Percentiles rank a stretch among this genome's conserved stretches.
phyloP scores from a whole-genome alignment of 2,329 filamentous ascomycete species.

The Thielaviopsis populi region DNA sequence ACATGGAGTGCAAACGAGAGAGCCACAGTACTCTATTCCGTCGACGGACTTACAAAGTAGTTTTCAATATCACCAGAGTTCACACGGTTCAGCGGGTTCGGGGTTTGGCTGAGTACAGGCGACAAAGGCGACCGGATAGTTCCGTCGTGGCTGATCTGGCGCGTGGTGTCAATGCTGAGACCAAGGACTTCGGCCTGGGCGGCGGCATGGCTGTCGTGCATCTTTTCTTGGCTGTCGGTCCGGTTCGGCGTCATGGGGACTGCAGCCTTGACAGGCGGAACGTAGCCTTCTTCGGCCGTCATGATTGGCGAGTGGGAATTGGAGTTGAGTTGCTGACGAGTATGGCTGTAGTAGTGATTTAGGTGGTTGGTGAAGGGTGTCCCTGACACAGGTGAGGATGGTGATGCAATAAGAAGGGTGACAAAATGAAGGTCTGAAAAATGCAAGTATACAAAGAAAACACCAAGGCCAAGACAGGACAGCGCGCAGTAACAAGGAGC shows the following conservation, averaged over 20 bases:
- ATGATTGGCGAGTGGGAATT: neutral
- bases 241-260: constrained; percentile 4
- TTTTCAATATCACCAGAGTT: constrained; percentile 18
- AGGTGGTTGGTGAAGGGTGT: neutral
- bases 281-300: constrained; percentile 14
- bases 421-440: neutral
- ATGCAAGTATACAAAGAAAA: neutral
- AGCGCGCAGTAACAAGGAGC: neutral
- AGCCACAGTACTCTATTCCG: neutral
- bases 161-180: constrained; percentile 13
- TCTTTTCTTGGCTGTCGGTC: constrained; percentile 10
- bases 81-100: constrained; percentile 13
- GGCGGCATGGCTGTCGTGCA: constrained; percentile 10
- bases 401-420: neutral
- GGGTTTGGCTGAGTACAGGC: constrained; percentile 14
- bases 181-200: constrained; percentile 12
- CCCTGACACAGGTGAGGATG: neutral
- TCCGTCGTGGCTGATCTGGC: constrained; percentile 8
- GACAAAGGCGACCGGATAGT: constrained; percentile 13
- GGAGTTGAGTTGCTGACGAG: neutral
- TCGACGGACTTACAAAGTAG: constrained; percentile 17
- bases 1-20: neutral
- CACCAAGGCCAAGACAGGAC: neutral
- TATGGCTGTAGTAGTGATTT: neutral
- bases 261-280: constrained; percentile 6